Percentiles rank a stretch among this genome's conserved stretches.
These are phyloP conservation scores for Dendrobium catenatum DNA, from an alignment of 106 monocot genomes.

Conservation along the genomic window DNA sequence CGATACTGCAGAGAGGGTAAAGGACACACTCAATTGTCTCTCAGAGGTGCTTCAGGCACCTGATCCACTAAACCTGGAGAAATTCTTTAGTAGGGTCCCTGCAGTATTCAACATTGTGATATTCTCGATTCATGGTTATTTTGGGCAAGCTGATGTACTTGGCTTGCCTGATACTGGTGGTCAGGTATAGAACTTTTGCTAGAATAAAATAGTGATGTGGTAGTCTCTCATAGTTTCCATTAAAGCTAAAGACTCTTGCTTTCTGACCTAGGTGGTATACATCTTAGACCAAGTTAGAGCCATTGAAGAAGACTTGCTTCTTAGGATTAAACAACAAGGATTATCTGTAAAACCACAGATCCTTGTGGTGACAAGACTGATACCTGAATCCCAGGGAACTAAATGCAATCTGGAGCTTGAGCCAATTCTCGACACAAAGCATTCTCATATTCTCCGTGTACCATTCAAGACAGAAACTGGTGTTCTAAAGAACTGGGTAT, in stretches of 20 bases:
- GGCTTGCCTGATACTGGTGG: conserved; percentile 96
- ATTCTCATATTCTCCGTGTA: conserved; percentile 80
- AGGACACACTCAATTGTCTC: conserved; percentile 62
- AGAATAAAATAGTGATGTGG: not conserved
- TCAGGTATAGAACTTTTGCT: conserved; percentile 45
- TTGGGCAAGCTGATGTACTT: conserved; percentile 91
- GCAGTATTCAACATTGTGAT: conserved; percentile 76
- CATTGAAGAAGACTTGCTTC: conserved; percentile 83
- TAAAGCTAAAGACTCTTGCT: not conserved
- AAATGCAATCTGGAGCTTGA: conserved; percentile 94
- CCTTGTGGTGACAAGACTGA: conserved; percentile 91
- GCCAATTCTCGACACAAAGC: conserved; percentile 60
- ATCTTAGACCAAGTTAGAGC: conserved; percentile 96
- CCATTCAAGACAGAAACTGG: conserved; percentile 78
- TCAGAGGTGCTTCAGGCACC: conserved; percentile 94
- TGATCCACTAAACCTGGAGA: conserved; percentile 67
- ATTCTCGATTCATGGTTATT: conserved; percentile 88
- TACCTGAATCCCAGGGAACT: conserved; percentile 86
- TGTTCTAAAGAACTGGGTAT: conserved; percentile 74
- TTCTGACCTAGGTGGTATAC: conserved; percentile 58
- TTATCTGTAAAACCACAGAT: conserved; percentile 62
- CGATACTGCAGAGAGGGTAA: conserved; percentile 65
- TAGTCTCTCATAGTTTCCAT: too few relatives aligned
- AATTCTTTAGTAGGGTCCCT: conserved; percentile 73
- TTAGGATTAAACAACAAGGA: conserved; percentile 85